Evolutionary conservation across 139 green algal species (phyloP), one percentile per base, ranked within the genome.

Genomic region (Volvox africanus): DNA sequence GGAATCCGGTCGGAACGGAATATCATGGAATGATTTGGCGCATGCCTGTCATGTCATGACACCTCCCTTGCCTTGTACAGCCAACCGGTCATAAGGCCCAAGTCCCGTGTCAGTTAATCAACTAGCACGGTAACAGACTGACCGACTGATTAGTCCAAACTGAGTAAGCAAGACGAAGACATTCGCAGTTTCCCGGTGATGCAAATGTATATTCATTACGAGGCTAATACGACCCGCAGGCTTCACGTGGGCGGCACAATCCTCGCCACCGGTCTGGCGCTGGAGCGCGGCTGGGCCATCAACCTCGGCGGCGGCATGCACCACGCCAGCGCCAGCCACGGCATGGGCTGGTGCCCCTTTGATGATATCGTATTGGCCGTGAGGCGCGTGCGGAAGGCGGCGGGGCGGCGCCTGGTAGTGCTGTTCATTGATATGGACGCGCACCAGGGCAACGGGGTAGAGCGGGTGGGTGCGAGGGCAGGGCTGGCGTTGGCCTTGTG

Each of bases 261-360:
- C 82, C 92, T 98, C 76, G 96, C 95, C 0, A 88, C 94, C 21
- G 96, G 89, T 0, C 90, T 98, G 71, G 96, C 97, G 0, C 76
- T 98, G 68, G 87, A 95, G 89, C 87, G 88, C 13, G 97, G 97
- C n/a, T 98, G 96, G 96, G 93, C 96, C 0, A 91, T 98, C 50
- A 98, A 98, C 82, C 16, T 98, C 12, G 96, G 96, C 11, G 96
- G 97, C 24, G 97, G 97, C 83, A 97, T 98, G 95, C 96, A 98
- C 84, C 97, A 98, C 80, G 97, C 96, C 6, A 82, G 82, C 44
- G 20, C 61, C 1, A 65, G 24, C 65, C 65, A 82, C 75, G 92
- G 92, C 88, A 89, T 89, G 82, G 92, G 92, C 44, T 94, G 92
- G 92, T 98, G 96, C 84, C 89, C 94, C 0, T 98, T 96, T 89